These are phyloP conservation scores for Oidiodendron maius DNA, from an alignment of 495 filamentous ascomycete species.

Conservation along the genomic window DNA sequence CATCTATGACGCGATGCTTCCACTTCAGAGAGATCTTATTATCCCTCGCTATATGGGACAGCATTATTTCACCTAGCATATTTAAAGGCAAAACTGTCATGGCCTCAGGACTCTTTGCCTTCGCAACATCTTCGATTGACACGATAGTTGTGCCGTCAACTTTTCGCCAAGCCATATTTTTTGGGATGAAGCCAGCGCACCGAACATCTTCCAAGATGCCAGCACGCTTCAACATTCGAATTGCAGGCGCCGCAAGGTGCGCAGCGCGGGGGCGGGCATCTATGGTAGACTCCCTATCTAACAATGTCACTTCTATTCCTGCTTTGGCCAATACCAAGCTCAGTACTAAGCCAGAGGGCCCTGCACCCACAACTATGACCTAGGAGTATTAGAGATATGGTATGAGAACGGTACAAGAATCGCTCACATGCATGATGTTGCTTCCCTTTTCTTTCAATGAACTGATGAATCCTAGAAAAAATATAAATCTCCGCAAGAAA, in stretches of 20 bases:
- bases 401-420: too few species aligned
- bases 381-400: too few species aligned
- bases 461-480: too few species aligned
- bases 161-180: constrained; percentile 43
- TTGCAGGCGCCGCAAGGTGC: constrained; percentile 44
- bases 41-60: constrained; percentile 38
- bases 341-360: constrained; percentile 51
- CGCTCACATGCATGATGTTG: too few species aligned
- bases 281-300: constrained; percentile 42
- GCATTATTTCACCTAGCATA: constrained; percentile 38
- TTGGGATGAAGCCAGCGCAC: constrained; percentile 37
- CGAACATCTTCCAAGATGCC: constrained; percentile 50
- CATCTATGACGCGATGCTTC: constrained; percentile 40
- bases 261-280: constrained; percentile 51
- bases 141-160: constrained; percentile 35
- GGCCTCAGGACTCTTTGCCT: constrained; percentile 29
- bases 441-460: too few species aligned
- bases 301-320: constrained; percentile 44
- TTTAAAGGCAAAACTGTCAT: constrained; percentile 45
- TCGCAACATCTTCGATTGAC: constrained; percentile 19
- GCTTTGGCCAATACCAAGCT: constrained; percentile 47
- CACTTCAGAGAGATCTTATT: constrained; percentile 37
- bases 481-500: too few species aligned
- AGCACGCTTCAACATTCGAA: constrained; percentile 48
- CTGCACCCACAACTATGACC: constrained; percentile 50